Base-by-base conservation (phyloP, 768 basidiomycete species). In the Amanita muscaria region DNA sequence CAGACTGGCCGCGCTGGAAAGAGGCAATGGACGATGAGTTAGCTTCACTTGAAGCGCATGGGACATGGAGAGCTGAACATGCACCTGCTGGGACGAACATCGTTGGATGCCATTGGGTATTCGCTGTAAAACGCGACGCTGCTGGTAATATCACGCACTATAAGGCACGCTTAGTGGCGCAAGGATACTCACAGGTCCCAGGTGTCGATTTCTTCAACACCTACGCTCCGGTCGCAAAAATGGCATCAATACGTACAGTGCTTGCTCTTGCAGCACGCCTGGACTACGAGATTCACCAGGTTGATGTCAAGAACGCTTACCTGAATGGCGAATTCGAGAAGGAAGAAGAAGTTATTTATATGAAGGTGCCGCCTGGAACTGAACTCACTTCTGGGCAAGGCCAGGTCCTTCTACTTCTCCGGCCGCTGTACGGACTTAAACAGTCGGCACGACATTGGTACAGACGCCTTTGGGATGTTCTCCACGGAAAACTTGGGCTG, bases 61-160 rank as follows among this genome's bases (percentile, higher is more conserved):
- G 41, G 10, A 36, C 42, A 16, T 50, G 44, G 40, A n/a, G 32
- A 12, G 18, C 43, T 25, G 39, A 42, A 18, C 29, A 50, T 33
- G 29, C 25, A n/a, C 49, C 49, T 5, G 18, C 23, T 5, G 45
- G 45, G 6, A 34, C 36, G 59, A 61, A 9, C 51, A n/a, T n/a
- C n/a, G n/a, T n/a, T n/a, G n/a, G n/a, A n/a, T n/a, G 50, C 36
- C 52, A 58, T 10, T 70, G 65, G 65, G 66, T 71, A 4, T 70
- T 60, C 47, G 51, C 48, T 12, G 33, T 55, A 6, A 76, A 76
- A 51, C 35, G 47, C 19, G 64, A 68, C 38, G 48, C 56, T 1
- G 43, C 49, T 1, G 67, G 68, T 11, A 32, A 52, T 1, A 51
- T 68, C n/a, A 25, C 49, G 1, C 47, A 55, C 6, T 60, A 64